A percentile compares a stretch with the other conserved stretches of the same genome.
These are phyloP conservation scores for Solanum phureja DNA, from an alignment of 257 asterid species.

Conservation along the genomic window DNA sequence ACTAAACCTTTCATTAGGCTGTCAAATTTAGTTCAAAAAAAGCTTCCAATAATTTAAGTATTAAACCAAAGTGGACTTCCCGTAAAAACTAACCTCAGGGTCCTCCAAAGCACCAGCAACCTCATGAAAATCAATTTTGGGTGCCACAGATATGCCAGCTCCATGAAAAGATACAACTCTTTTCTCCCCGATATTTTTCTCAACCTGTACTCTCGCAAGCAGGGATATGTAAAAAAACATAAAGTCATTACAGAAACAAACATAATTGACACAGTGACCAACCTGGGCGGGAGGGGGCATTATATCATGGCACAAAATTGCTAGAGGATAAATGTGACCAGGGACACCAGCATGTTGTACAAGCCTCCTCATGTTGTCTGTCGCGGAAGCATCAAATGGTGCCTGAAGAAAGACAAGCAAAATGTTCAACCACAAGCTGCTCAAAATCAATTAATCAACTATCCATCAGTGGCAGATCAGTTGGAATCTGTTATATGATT, in stretches of 20 bases:
- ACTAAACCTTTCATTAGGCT: not conserved
- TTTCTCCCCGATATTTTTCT: conserved; percentile 88
- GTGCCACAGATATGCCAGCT: conserved; percentile 65
- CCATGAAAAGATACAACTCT: conserved; percentile 78
- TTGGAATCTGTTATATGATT: not conserved
- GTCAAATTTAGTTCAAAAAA: not conserved
- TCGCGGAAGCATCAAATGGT: conserved; percentile 62
- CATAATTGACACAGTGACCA: not conserved
- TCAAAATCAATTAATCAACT: conserved; percentile 5
- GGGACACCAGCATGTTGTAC: conserved; percentile 69
- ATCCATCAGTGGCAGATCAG: not conserved
- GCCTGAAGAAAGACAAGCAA: conserved; percentile 38
- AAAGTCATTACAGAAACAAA: not conserved
- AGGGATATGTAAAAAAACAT: not conserved
- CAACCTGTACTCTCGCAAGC: conserved; percentile 57
- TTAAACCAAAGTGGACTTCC: not conserved
- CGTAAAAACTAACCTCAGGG: conserved; percentile 47
- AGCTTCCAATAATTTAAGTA: not conserved
- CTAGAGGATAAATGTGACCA: conserved; percentile 66
- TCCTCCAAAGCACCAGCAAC: conserved; percentile 39
- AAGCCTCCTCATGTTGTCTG: conserved; percentile 85
- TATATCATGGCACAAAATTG: conserved; percentile 60
- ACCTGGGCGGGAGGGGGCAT: conserved; percentile 92
- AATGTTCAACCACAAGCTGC: not conserved
- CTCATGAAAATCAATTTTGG: conserved; percentile 38